phyloP scores from a whole-genome alignment of 495 filamentous ascomycete species.

The Hypoxylon fuscum region DNA sequence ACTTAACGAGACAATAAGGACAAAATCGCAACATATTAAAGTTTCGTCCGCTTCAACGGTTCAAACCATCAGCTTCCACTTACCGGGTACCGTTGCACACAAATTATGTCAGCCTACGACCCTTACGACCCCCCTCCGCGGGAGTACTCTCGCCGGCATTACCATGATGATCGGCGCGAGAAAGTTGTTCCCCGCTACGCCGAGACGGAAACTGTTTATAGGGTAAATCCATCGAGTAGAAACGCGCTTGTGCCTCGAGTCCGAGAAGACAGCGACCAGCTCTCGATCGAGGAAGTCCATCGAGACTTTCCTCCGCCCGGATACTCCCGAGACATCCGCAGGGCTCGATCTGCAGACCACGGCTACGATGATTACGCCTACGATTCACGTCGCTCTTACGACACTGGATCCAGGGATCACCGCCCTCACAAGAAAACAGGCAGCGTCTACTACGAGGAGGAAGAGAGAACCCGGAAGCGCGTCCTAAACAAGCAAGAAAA shows the following conservation, averaged over 20 bases:
- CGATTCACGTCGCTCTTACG: slow-evolving; percentile 51
- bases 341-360: slow-evolving; percentile 60
- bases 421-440: slow-evolving; percentile 48
- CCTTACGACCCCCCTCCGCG: slow-evolving; percentile 54
- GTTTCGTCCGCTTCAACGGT: slow-evolving; percentile 8
- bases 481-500: slow-evolving; percentile 65
- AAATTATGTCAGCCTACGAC: slow-evolving; percentile 59
- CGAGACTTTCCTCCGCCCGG: slow-evolving; percentile 73
- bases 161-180: slow-evolving; percentile 57
- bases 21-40: slow-evolving; percentile 9
- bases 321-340: slow-evolving; percentile 60
- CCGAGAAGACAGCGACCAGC: slow-evolving; percentile 63
- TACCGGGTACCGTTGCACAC: too few relatives aligned
- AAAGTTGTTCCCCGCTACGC: slow-evolving; percentile 57
- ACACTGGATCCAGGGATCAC: slow-evolving; percentile 53
- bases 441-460: slow-evolving; percentile 54
- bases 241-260: slow-evolving; percentile 64
- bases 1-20: too few relatives aligned
- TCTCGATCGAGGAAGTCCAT: slow-evolving; percentile 72
- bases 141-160: slow-evolving; percentile 53
- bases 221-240: slow-evolving; percentile 47
- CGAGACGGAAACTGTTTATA: slow-evolving; percentile 60
- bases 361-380: slow-evolving; percentile 56
- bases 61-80: background rate
- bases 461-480: slow-evolving; percentile 55